phyloP scores from a whole-genome alignment of 2,329 filamentous ascomycete genomes.

The Hypoxylon rubiginosum region DNA sequence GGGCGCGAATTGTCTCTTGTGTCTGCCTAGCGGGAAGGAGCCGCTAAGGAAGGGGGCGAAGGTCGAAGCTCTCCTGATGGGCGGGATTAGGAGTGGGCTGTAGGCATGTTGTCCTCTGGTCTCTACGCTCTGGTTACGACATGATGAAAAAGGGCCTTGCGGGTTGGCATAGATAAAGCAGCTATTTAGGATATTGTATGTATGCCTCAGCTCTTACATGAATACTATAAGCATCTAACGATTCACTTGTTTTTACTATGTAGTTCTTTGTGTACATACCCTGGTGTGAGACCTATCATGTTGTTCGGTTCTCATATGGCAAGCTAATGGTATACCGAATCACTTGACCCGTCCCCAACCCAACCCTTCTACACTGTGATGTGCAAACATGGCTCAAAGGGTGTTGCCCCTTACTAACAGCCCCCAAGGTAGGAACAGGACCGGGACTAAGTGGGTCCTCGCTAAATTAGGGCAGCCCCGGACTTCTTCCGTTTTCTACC shows the following conservation, averaged over 20 bases:
- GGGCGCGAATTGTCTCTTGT: slow-evolving; percentile 88
- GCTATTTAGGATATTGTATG: not conserved
- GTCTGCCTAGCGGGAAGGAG: slow-evolving; percentile 75
- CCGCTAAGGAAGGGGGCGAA: slow-evolving; percentile 76
- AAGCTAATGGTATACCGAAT: too few relatives aligned
- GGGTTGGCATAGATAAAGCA: not conserved
- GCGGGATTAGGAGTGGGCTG: slow-evolving; percentile 49
- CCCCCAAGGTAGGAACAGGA: not conserved
- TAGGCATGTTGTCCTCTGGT: not conserved
- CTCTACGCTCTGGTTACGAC: not conserved
- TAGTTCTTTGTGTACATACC: not conserved
- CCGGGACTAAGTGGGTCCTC: not conserved
- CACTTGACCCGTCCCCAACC: not conserved
- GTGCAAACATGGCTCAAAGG: not conserved
- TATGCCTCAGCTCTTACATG: not conserved
- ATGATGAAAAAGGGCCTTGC: not conserved
- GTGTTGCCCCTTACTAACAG: not conserved
- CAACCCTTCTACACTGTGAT: not conserved
- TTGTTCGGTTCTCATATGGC: too few relatives aligned
- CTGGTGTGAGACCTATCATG: too few relatives aligned
- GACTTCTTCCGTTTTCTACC: too few relatives aligned
- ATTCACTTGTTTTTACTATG: too few relatives aligned
- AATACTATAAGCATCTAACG: not conserved
- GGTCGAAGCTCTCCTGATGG: slow-evolving; percentile 86
- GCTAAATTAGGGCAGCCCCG: not conserved